A percentile compares a stretch with the other conserved stretches of the same genome.
phyloP scores from a whole-genome alignment of 164 flowering plant species.

The Aristolochia californica region DNA sequence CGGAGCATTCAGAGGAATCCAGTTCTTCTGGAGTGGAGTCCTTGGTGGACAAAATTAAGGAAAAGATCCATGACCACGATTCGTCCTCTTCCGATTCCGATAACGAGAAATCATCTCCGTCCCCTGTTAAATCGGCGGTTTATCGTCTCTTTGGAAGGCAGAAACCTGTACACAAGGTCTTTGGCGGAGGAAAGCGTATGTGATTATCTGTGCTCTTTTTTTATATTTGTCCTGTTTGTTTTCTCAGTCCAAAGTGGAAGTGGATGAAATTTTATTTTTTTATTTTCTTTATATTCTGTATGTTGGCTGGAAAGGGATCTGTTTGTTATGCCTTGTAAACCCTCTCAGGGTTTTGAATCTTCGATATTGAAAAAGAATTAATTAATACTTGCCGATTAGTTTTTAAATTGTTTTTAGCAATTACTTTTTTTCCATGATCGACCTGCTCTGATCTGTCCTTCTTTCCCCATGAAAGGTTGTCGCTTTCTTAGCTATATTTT shows the following conservation, averaged over 20 bases:
- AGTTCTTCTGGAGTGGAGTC: conserved; percentile 26
- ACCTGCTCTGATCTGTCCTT: too few relatives aligned
- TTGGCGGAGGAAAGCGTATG: conserved; percentile 87
- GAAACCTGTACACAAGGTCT: conserved; percentile 61
- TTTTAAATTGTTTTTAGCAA: too few relatives aligned
- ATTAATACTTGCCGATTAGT: too few relatives aligned
- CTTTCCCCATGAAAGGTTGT: too few relatives aligned
- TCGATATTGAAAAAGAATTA: neutral
- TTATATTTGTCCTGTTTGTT: neutral
- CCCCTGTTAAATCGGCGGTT: conserved; percentile 28
- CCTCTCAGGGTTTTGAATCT: neutral
- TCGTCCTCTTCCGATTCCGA: conserved; percentile 26
- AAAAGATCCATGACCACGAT: conserved; percentile 41
- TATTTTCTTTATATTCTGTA: neutral
- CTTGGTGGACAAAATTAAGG: conserved; percentile 50
- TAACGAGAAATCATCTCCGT: conserved; percentile 22
- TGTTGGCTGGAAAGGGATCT: neutral
- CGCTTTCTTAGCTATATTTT: too few relatives aligned
- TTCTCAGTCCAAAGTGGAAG: neutral
- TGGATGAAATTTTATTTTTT: neutral
- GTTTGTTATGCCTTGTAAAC: neutral
- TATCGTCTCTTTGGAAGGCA: conserved; percentile 63
- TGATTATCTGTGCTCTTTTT: neutral
- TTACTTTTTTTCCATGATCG: too few relatives aligned
- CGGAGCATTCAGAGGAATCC: conserved; percentile 13